Base-by-base conservation (phyloP, 2,329 filamentous ascomycete genomes). In the Stromatinia cepivora region DNA sequence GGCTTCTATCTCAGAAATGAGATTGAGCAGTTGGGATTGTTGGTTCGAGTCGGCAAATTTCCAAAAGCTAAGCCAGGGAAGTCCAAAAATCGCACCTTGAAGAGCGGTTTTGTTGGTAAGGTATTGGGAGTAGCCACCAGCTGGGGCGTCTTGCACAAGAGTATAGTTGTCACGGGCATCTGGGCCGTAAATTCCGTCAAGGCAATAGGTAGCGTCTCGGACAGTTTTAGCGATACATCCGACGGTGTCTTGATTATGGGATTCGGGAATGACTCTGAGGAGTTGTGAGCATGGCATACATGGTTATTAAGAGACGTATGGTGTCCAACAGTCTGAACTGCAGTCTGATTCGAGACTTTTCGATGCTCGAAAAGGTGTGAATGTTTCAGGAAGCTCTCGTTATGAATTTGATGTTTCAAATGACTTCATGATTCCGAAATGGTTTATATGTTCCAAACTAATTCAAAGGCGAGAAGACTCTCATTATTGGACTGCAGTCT, bases 41-140 rank as follows among this genome's bases (percentile, higher is more conserved):
- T 91, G 87, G 50, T 86, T 83, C 2, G 78, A 73, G 54, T 87
- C 83, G 0, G 87, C 86, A 58, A 87, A 81, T 0, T 84, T 81
- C 91, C 90, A 93, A 80, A 93, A 90, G 72, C 85, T 88, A 54
- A 86, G 78, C 90, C 90, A 92, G 0, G 91, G 90, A 0, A 93
- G 79, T 9, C 90, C 91, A 69, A 93, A 92, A 0, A 81, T 84
- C 2, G 89, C 89, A 11, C 85, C 86, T 73, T 84, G 81, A 0
- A 93, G 83, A 1, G 84, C 82, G 62, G 62, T 50, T n/a, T 56
- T 64, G 59, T 70, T 53, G 57, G 39, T 48, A n/a, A 70, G 46
- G 45, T 84, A 77, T 70, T 86, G 82, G 0, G 82, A 75, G 74
- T 89, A 93, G 0, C 88, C 88, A 0, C 80, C 81, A 0, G 72